These are phyloP conservation scores for Prototheca cutis DNA, from an alignment of 163 green algal genomes.

Conservation along the genomic window DNA sequence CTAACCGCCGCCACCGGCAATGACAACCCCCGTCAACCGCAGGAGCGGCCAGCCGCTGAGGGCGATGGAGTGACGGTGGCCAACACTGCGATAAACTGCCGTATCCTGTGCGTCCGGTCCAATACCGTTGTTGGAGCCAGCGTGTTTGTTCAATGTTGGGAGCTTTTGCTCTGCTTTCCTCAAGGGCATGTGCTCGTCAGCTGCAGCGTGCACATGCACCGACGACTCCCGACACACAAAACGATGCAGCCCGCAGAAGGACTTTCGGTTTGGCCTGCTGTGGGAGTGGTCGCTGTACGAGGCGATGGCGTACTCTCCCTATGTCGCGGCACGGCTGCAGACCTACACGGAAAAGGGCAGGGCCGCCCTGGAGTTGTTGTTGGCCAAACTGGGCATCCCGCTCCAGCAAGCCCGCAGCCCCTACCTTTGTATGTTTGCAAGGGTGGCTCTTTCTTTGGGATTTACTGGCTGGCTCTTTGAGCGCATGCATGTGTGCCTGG, in stretches of 20 bases:
- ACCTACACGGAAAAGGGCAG: slow-evolving; percentile 49
- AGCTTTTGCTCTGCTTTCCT: too few species aligned
- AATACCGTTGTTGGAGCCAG: too few species aligned
- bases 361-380: slow-evolving; percentile 30
- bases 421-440: too few species aligned
- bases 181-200: too few species aligned
- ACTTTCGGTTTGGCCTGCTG: slow-evolving; percentile 61
- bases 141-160: too few species aligned
- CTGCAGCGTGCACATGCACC: too few species aligned
- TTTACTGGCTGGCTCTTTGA: too few species aligned
- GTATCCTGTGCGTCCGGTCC: slow-evolving; percentile 12
- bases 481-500: too few species aligned
- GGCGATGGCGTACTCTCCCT: slow-evolving; percentile 56
- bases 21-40: not conserved
- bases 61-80: slow-evolving; percentile 9
- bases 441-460: too few species aligned
- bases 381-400: slow-evolving; percentile 38
- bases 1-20: too few species aligned
- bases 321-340: slow-evolving; percentile 62
- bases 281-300: slow-evolving; percentile 80
- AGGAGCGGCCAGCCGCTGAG: slow-evolving; percentile 15
- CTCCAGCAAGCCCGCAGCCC: slow-evolving; percentile 18
- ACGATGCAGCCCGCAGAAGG: slow-evolving; percentile 33
- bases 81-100: slow-evolving; percentile 20
- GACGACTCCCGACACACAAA: too few species aligned